Percentiles rank a stretch among this genome's conserved stretches.
phyloP scores from a whole-genome alignment of 352 stramenopile species.

The Pythium sukuiense region DNA sequence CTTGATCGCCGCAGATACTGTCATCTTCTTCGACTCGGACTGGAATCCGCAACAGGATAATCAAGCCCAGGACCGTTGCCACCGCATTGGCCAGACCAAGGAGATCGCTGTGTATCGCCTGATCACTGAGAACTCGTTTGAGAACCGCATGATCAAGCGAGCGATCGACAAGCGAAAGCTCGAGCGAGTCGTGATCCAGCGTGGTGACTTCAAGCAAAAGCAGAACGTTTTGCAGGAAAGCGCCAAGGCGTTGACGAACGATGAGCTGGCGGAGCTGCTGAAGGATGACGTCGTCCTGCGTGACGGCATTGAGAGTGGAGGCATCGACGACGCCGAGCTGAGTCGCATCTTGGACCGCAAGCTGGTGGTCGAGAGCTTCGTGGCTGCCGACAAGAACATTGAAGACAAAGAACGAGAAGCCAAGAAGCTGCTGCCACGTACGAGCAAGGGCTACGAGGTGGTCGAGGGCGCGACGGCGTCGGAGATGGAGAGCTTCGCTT shows the following conservation, averaged over 20 bases:
- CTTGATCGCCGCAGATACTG: conserved; percentile 95
- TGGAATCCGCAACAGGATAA: conserved; percentile 99
- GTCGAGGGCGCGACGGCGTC: conserved; percentile 53
- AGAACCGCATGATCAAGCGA: conserved; percentile 93
- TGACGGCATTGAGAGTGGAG: conserved; percentile 67
- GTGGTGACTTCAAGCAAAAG: conserved; percentile 76
- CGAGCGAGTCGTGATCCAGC: conserved; percentile 87
- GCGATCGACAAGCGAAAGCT: conserved; percentile 92
- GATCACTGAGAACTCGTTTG: conserved; percentile 92
- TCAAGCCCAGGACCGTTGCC: conserved; percentile 89
- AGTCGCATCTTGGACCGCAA: conserved; percentile 64
- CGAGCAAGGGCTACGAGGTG: conserved; percentile 77
- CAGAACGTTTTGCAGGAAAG: conserved; percentile 32
- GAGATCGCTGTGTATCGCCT: conserved; percentile 92
- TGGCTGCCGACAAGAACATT: conserved; percentile 38
- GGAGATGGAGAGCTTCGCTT: conserved; percentile 78
- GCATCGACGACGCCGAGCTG: conserved; percentile 68
- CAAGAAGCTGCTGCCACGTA: conserved; percentile 43
- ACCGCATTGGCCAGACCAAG: conserved; percentile 90
- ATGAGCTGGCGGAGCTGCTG: conserved; percentile 73
- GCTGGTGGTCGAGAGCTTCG: conserved; percentile 76
- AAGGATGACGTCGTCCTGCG: conserved; percentile 76
- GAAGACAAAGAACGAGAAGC: conserved; percentile 12
- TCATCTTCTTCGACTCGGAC: conserved; percentile 98
- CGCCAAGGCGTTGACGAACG: conserved; percentile 56